Evolutionary conservation across 164 flowering plant genomes (phyloP), one percentile per base, ranked within the genome.

Genomic region (Cinnamomum chago): DNA sequence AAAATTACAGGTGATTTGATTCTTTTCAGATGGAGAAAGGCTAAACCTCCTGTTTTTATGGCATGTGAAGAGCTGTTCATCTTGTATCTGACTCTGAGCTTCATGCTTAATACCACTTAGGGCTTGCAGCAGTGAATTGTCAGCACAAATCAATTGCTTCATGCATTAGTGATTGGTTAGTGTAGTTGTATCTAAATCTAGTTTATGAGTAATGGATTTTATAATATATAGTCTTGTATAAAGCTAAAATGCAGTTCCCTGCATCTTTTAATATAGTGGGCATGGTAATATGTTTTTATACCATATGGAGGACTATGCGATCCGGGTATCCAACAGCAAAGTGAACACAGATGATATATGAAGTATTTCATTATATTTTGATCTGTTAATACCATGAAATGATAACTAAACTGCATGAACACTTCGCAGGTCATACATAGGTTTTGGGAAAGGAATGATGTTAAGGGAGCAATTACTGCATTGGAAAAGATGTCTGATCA

Each of bases 401-500:
- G 55, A 11, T 27, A 55, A 67, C 47, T 67, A 67, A 28, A 55
- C 15, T 58, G 33, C 14, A 17, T 66, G 40, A 14, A 35, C 58
- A 70, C n/a, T 74, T 79, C 80, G 79, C 81, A 95, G 99, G 87
- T 83, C 23, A 82, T 95, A 52, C 86, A 77, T 69, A 83, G 90
- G 77, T 89, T 78, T 79, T 92, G 92, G 96, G 96, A 90, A 70
- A 90, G 92, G 68, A 86, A 86, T 85, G 97, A 93, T 79, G 67
- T 93, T 28, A 95, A 84, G 76, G 97, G 92, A 47, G 90, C 88
- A 47, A 85, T 93, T 71, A 70, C 76, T 85, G 90, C 94, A 33
- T 83, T 90, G 88, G 90, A 88, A 71, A 95, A 92, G 82, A 90
- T 95, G 93, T 90, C 88, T 76, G 99, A 95, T 87, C 84, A 88